Conservation (phyloP, 2,329 filamentous ascomycete genomes). For the Dactylellina parvicollis region DNA sequence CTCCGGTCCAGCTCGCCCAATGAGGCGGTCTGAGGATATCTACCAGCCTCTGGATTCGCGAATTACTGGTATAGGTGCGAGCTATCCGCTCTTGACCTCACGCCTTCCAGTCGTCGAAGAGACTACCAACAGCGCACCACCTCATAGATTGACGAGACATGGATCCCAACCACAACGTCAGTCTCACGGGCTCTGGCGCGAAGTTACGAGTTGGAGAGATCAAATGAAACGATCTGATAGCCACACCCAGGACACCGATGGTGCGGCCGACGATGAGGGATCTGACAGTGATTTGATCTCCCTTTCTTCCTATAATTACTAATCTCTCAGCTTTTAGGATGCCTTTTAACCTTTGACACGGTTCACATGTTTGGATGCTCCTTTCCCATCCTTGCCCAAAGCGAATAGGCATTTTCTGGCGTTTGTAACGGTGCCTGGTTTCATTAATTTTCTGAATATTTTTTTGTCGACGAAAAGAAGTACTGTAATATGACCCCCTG, state of each 20-base stretch:
- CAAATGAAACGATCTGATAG: background rate
- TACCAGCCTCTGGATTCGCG: conserved; percentile 3
- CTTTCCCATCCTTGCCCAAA: background rate
- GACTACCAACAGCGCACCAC: background rate
- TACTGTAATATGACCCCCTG: no score
- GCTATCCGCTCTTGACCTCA: conserved; percentile 1
- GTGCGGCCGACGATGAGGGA: conserved; percentile 42
- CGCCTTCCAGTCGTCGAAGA: background rate
- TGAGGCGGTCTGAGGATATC: background rate
- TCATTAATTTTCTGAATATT: conserved; percentile 5
- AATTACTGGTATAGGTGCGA: background rate
- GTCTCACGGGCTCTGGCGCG: conserved; percentile 17
- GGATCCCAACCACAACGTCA: background rate
- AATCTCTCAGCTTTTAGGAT: background rate
- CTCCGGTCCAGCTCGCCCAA: background rate
- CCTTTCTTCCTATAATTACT: conserved; percentile 29
- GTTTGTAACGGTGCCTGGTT: background rate
- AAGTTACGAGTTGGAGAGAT: conserved; percentile 16
- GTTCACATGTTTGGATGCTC: no score
- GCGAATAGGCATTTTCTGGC: background rate
- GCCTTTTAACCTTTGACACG: no score
- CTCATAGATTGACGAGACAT: conserved; percentile 13
- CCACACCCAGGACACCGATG: conserved; percentile 21
- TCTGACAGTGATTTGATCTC: conserved; percentile 49
- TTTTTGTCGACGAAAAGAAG: no score